Evolutionary conservation across 2,329 filamentous ascomycete genomes (phyloP).

Genomic region (Xylariales sp.): DNA sequence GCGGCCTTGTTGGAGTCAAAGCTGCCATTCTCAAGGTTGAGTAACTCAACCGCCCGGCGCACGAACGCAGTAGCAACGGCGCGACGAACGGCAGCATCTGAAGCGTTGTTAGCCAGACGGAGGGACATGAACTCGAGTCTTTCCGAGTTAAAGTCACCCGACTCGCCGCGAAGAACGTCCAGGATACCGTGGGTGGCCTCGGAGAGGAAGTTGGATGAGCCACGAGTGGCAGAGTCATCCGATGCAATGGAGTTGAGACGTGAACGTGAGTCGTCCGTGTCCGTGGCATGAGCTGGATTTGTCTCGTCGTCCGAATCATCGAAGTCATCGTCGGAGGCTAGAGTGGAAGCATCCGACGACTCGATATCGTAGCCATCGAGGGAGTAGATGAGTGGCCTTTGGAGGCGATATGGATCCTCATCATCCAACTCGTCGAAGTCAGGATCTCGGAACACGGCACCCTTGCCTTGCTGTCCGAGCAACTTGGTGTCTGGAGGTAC

Average conservation of each 20-base stretch:
- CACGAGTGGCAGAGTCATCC: constrained; percentile 60
- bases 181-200: constrained; percentile 85
- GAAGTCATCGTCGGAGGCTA: constrained; percentile 61
- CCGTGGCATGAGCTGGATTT: constrained; percentile 47
- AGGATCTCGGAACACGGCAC: constrained; percentile 41
- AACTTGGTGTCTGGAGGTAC: constrained; percentile 37
- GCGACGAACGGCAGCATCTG: constrained; percentile 80
- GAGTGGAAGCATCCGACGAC: constrained; percentile 50
- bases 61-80: constrained; percentile 84
- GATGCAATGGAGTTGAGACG: constrained; percentile 70
- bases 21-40: constrained; percentile 43
- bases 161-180: constrained; percentile 71
- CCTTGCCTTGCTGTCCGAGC: constrained; percentile 47
- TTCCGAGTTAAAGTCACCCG: constrained; percentile 70
- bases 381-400: constrained; percentile 52
- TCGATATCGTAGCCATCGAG: constrained; percentile 49
- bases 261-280: constrained; percentile 57
- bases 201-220: constrained; percentile 65
- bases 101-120: constrained; percentile 86
- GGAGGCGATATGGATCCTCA: constrained; percentile 46
- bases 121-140: constrained; percentile 91
- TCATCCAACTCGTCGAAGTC: constrained; percentile 46
- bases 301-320: constrained; percentile 63
- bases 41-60: constrained; percentile 70
- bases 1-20: constrained; percentile 62